A percentile compares a stretch with the other conserved stretches of the same genome.
Conservation (phyloP, 2,329 filamentous ascomycete genomes). For the Neobulgaria alba region DNA sequence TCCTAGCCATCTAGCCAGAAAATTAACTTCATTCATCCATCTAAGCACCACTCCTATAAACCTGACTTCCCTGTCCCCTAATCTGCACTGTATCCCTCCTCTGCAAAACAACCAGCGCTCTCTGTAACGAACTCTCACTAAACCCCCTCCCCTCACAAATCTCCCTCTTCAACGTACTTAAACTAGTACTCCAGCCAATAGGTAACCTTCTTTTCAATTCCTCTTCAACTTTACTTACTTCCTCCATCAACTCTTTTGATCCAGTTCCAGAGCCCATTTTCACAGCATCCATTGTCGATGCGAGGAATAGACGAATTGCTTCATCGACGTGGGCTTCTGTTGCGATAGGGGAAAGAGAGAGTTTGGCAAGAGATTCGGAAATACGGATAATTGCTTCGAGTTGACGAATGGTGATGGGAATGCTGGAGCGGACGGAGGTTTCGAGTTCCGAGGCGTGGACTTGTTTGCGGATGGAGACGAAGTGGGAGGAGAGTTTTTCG, state of each 20-base stretch:
- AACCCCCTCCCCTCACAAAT: slow-evolving; percentile 90
- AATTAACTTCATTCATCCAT: too few species aligned
- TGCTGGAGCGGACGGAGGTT: slow-evolving; percentile 81
- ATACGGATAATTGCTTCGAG: slow-evolving; percentile 96
- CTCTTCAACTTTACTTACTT: slow-evolving; percentile 77
- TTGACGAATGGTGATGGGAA: slow-evolving; percentile 95
- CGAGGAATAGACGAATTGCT: slow-evolving; percentile 92
- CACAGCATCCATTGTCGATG: slow-evolving; percentile 95
- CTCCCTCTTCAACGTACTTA: slow-evolving; percentile 78
- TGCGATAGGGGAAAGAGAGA: slow-evolving; percentile 76
- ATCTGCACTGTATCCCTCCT: slow-evolving; percentile 80
- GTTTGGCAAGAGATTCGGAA: slow-evolving; percentile 88
- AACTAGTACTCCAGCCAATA: slow-evolving; percentile 89
- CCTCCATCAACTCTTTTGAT: slow-evolving; percentile 83
- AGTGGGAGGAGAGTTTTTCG: slow-evolving; percentile 94
- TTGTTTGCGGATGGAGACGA: slow-evolving; percentile 90
- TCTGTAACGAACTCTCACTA: slow-evolving; percentile 75
- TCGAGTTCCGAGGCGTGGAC: slow-evolving; percentile 87
- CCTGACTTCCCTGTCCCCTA: slow-evolving; percentile 65
- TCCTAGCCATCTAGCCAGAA: too few species aligned
- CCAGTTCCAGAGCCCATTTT: slow-evolving; percentile 73
- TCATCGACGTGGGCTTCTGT: slow-evolving; percentile 92
- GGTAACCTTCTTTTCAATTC: slow-evolving; percentile 81
- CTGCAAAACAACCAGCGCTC: slow-evolving; percentile 79
- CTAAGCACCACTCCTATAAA: slow-evolving; percentile 67